Base-by-base conservation (phyloP, 129 eudicot genomes). In the Kitagawia praeruptora region DNA sequence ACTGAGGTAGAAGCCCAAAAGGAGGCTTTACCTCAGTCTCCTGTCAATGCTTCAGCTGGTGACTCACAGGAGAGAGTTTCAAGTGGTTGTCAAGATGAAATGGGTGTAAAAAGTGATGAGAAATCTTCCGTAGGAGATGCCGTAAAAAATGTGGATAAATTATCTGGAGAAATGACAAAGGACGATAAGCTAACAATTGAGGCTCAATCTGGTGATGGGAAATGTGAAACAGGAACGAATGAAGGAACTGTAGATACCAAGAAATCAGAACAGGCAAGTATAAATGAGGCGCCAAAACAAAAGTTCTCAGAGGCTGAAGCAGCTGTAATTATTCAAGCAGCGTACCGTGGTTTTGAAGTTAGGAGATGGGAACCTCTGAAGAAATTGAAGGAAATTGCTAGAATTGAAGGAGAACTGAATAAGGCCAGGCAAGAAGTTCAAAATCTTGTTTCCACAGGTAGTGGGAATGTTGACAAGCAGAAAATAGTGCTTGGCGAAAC, bases 331-430 rank as follows among this genome's bases (percentile, higher is more conserved):
- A 87, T 93, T 78, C 97, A 93, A 85, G 83, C 98, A 14, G 91
- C 82, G 5, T 91, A 83, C 81, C 93, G 96, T 38, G 96, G 96
- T 3, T 89, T 80, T 86, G 91, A 81, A 51, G 83, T 88, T 61
- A 89, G 97, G 77, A 89, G 87, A 75, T 93, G 87, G 78, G 88
- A 89, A 80, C 88, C 93, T 1, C 44, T 93, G 54, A 85, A 78
- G 83, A 92, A 92, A 75, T 39, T 92, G 79, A 92, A 82, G 86
- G 84, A 88, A 78, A 86, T 92, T 11, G 82, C 83, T 69, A 64
- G 79, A 74, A 84, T 92, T 38, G 72, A 51, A 2, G 85, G 87
- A 37, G 79, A 83, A 76, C 79, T 81, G 27, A 45, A 39, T 3
- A 87, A 85, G 70, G 42, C 88, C 31, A 88, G 73, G 80, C 19